phyloP scores from a whole-genome alignment of 257 asterid species.

The Solanum arcanum region DNA sequence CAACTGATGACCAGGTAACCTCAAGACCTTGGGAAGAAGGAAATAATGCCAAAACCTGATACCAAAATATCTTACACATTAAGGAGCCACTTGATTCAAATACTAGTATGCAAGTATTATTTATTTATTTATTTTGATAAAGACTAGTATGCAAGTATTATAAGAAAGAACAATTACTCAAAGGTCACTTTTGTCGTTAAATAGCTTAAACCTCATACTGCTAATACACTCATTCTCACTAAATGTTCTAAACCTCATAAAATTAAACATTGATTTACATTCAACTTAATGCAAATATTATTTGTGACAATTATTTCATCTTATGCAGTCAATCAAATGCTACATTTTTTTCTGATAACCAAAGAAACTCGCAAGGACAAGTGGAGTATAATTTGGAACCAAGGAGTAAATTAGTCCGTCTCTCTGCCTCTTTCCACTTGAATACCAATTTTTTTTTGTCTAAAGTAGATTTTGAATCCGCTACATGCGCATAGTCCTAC shows the following conservation, averaged over 20 bases:
- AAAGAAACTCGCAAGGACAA: neutral
- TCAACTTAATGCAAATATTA: neutral
- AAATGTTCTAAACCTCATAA: neutral
- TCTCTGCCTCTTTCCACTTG: neutral
- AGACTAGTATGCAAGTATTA: neutral
- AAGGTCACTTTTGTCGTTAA: neutral
- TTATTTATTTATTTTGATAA: no score
- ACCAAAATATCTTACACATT: neutral
- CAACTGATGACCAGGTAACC: conserved; percentile 94
- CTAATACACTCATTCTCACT: neutral
- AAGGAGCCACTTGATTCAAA: neutral
- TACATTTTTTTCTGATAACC: neutral
- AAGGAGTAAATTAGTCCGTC: neutral
- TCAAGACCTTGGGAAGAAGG: conserved; percentile 97
- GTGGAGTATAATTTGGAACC: neutral
- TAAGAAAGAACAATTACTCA: neutral
- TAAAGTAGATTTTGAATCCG: neutral
- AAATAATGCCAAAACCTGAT: conserved; percentile 76
- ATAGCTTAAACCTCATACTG: neutral
- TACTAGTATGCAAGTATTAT: neutral
- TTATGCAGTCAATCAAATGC: neutral
- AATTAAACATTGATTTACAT: neutral
- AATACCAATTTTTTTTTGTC: neutral
- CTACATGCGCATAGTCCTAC: neutral
- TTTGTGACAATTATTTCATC: neutral